phyloP scores from a whole-genome alignment of 2,329 filamentous ascomycete species.

The Diaporthe sp. region DNA sequence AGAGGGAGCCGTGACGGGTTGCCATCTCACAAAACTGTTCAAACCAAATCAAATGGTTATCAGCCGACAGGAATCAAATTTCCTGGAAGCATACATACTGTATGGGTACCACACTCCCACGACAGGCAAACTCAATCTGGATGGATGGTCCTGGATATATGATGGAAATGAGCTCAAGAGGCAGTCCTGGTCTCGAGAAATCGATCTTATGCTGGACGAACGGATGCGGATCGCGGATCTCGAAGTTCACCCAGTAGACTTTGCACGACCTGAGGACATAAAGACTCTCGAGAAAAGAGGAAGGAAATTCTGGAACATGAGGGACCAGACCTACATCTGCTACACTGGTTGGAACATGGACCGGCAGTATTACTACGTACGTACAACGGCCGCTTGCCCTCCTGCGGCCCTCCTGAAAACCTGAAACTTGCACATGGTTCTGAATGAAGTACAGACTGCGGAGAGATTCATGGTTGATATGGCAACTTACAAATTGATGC shows the following conservation, averaged over 20 bases:
- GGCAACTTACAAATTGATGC: not conserved
- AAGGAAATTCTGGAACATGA: not conserved
- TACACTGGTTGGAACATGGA: not conserved
- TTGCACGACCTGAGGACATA: not conserved
- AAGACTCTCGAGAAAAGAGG: not conserved
- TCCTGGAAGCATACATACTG: not conserved
- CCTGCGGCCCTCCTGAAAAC: no score
- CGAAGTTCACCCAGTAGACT: not conserved
- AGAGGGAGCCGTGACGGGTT: not conserved
- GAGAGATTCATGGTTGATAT: not conserved
- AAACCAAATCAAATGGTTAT: not conserved
- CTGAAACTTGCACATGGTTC: not conserved
- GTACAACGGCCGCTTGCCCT: no score
- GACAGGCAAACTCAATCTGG: accelerated
- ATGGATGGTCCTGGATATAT: not conserved
- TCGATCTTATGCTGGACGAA: not conserved
- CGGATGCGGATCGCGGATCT: not conserved
- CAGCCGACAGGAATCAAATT: not conserved
- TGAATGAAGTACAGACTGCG: not conserved
- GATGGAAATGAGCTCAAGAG: not conserved
- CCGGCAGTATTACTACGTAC: not conserved
- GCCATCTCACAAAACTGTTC: not conserved
- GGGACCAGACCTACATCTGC: not conserved
- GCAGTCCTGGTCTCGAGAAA: accelerated
- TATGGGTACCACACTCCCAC: accelerated